Evolutionary conservation across 2,329 filamentous ascomycete genomes (phyloP), one percentile per base, ranked within the genome.

Genomic region (Talaromyces sp.): DNA sequence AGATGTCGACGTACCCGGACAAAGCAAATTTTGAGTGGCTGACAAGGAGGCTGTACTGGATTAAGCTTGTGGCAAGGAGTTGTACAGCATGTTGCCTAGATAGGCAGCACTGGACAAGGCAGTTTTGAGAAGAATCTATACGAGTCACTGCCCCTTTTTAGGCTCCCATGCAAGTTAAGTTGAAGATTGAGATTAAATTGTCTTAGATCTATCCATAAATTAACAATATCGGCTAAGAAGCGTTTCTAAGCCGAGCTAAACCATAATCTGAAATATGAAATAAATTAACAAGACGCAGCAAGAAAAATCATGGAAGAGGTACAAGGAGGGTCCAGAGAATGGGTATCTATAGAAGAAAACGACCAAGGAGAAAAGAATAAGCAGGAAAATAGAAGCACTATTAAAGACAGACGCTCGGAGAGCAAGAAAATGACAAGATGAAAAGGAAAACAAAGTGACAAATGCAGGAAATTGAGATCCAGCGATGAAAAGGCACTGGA

Each of bases 261-360:
- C 24, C 24, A 27, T 27, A 9, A 27, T 9, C 24, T 27, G 4
- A 20, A 36, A 35, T 39, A 30, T 20, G 11, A 50, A 50, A 48
- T 32, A 40, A 29, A 54, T 33, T 36, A 43, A 47, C 33, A 49
- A 40, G 35, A 43, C 27, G 55, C 30, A 52, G 30, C 33, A 39
- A 29, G 33, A 32, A 22, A 45, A 46, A 22, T 39, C 16, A 54
- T 40, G 17, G 16, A 9, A 47, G 33, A 42, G 14, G 27, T 49
- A 52, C 44, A 32, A 39, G 47, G 52, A 44, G 49, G 47, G 46
- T 48, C 47, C 37, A 54, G 47, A 55, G 37, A 57, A 55, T 48
- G 56, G 55, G 62, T 57, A 60, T 64, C 57, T 61, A 52, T 49
- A 37, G 51, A 51, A 47, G 29, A 55, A 54, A 44, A 52, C 29